Evolutionary conservation across 768 basidiomycete species (phyloP).

Genomic region (Rhizopogon sp.): DNA sequence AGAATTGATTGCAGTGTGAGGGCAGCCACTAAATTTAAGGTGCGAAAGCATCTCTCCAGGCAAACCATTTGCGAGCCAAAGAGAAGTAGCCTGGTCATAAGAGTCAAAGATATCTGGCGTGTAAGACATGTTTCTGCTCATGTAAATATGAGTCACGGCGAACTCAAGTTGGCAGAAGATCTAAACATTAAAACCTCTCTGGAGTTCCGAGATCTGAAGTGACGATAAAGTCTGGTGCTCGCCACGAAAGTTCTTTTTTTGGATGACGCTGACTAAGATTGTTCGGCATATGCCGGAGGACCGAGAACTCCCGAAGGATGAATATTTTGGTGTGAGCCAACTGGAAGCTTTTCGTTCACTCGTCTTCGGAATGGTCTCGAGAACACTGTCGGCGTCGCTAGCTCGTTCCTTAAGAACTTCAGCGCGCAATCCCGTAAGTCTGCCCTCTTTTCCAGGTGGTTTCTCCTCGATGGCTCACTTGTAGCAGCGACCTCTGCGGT

Average conservation of each 20-base stretch:
- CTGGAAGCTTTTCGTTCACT: neutral
- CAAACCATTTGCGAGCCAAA: conserved; percentile 40
- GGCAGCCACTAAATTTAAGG: conserved; percentile 31
- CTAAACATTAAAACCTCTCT: too few relatives aligned
- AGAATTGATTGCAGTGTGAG: conserved; percentile 44
- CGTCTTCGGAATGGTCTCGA: conserved; percentile 39
- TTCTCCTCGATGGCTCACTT: conserved; percentile 1
- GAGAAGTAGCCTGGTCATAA: conserved; percentile 10
- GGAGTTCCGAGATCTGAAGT: too few relatives aligned
- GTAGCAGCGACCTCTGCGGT: conserved; percentile 49
- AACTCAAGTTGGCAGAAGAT: too few relatives aligned
- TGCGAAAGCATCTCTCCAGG: conserved; percentile 31
- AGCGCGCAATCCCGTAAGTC: conserved; percentile 33
- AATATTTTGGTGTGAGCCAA: conserved; percentile 13
- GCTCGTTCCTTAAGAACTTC: conserved; percentile 35
- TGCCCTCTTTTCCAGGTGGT: neutral
- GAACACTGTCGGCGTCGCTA: conserved; percentile 40
- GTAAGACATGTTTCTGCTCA: neutral
- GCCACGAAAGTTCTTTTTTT: neutral
- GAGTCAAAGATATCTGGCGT: neutral
- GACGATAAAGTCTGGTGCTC: too few relatives aligned
- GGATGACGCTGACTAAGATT: neutral
- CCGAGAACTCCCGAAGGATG: conserved; percentile 27
- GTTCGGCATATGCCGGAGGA: conserved; percentile 16
- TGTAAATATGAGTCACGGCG: too few relatives aligned